A percentile compares a stretch with the other conserved stretches of the same genome.
These are phyloP conservation scores for Tieghemiomyces parasiticus DNA, from an alignment of 192 early-diverging fungal genomes.

Conservation along the genomic window DNA sequence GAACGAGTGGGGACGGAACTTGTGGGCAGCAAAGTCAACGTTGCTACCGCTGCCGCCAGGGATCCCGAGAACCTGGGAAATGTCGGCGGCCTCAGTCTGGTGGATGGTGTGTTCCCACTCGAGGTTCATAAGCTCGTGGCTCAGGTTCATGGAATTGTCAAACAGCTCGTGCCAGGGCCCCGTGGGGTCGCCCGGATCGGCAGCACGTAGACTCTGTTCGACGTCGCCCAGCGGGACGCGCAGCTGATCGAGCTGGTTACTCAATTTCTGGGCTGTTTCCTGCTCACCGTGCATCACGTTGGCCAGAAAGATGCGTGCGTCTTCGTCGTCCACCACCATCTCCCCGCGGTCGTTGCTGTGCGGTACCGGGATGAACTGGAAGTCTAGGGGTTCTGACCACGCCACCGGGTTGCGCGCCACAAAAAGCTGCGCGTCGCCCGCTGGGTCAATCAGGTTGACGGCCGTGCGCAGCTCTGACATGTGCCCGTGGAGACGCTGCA, in stretches of 20 bases:
- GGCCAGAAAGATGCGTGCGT: neutral
- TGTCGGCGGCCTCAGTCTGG: neutral
- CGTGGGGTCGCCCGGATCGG: neutral
- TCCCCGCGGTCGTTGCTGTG: conserved; percentile 5
- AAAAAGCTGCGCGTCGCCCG: neutral
- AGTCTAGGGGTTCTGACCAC: conserved; percentile 5
- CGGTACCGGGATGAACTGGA: conserved; percentile 1
- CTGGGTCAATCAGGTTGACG: neutral
- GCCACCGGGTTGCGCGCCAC: neutral
- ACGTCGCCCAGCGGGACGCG: neutral
- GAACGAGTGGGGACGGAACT: conserved; percentile 1
- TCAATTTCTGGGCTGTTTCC: neutral
- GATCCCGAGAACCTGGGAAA: neutral
- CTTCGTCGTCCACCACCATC: neutral
- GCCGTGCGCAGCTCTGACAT: conserved; percentile 1
- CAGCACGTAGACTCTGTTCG: neutral
- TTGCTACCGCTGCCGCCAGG: neutral
- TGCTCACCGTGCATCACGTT: neutral
- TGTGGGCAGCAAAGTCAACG: conserved; percentile 2
- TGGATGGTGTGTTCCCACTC: neutral
- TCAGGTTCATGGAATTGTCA: neutral
- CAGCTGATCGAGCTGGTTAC: neutral
- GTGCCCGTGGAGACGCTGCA: neutral
- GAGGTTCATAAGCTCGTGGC: conserved; percentile 2
- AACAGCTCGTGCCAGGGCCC: neutral